Evolutionary conservation across 208 protist genomes (phyloP).

Genomic region (Leishmania tropica): DNA sequence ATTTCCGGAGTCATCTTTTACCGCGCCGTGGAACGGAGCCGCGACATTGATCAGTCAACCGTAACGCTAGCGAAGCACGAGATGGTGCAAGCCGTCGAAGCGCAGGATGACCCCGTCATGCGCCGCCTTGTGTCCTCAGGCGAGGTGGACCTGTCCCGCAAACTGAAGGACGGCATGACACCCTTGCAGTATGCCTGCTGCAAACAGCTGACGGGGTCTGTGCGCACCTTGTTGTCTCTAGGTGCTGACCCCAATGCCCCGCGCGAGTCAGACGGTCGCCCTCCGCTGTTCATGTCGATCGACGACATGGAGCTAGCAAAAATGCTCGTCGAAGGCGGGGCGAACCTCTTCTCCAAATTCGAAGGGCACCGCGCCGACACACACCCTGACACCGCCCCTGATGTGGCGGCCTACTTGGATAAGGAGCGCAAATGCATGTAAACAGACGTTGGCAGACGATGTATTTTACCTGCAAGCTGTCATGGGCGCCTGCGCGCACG

Average conservation of each 20-base stretch:
- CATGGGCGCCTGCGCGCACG: neutral
- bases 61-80: constrained; percentile 62
- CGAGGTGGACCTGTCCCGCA: constrained; percentile 59
- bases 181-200: constrained; percentile 82
- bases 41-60: constrained; percentile 53
- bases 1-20: constrained; percentile 85
- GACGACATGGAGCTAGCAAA: constrained; percentile 70
- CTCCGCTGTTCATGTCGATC: constrained; percentile 88
- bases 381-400: constrained; percentile 79
- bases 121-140: constrained; percentile 40
- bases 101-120: constrained; percentile 52
- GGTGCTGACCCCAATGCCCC: constrained; percentile 77
- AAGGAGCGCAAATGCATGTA: constrained; percentile 49
- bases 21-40: constrained; percentile 76
- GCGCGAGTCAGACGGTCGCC: constrained; percentile 67
- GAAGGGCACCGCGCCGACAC: constrained; percentile 71
- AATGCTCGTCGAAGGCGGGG: constrained; percentile 70
- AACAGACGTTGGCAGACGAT: constrained; percentile 3
- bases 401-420: constrained; percentile 53
- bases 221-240: constrained; percentile 59
- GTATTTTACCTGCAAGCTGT: neutral
- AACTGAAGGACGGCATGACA: constrained; percentile 78
- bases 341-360: constrained; percentile 71
- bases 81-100: constrained; percentile 62
- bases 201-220: constrained; percentile 56